Evolutionary conservation across 139 green algal genomes (phyloP).

Genomic region (Pseudopediastrum boryanum): DNA sequence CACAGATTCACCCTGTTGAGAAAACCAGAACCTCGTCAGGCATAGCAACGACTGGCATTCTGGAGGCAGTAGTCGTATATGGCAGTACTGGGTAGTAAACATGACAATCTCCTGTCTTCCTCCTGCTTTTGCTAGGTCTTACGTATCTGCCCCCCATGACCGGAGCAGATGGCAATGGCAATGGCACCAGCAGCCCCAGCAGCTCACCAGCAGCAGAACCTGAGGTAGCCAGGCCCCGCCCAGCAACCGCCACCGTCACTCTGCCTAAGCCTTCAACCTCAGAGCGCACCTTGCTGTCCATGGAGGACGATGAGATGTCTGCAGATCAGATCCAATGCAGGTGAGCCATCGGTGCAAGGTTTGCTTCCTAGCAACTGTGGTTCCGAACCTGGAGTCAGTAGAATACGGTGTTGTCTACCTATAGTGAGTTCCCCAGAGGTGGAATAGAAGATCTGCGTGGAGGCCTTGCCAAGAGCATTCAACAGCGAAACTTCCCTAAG

Average conservation of each 20-base stretch:
- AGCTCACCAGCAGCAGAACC: not conserved
- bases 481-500: no score
- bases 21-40: not conserved
- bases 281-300: slow-evolving; percentile 55
- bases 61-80: no score
- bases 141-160: slow-evolving; percentile 44
- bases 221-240: not conserved
- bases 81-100: no score
- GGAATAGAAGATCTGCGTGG: no score
- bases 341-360: no score
- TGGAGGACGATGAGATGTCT: slow-evolving; percentile 82
- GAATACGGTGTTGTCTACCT: no score
- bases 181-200: slow-evolving; percentile 10
- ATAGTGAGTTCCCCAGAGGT: no score
- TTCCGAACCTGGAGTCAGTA: no score
- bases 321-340: slow-evolving; percentile 73
- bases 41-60: no score
- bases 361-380: no score
- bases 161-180: slow-evolving; percentile 13
- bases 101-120: slow-evolving; percentile 24
- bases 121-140: slow-evolving; percentile 34
- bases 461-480: no score
- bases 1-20: not conserved
- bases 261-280: slow-evolving; percentile 18
- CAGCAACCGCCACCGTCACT: not conserved